These are phyloP conservation scores for Mycosphaerella sp. DNA, from an alignment of 2,329 filamentous ascomycete species.

Conservation along the genomic window DNA sequence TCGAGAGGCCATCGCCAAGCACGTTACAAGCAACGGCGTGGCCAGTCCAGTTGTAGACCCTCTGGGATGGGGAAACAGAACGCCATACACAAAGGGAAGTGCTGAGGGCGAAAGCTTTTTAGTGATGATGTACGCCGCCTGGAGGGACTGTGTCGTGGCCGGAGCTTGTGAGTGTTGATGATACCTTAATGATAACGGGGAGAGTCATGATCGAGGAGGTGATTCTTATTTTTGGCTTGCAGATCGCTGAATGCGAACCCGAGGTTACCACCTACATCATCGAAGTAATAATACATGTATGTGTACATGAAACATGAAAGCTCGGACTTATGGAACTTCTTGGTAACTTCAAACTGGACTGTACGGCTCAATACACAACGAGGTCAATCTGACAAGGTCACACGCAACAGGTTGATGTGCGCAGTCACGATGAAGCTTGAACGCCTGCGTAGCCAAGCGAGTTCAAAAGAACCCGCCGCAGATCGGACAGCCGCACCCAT, in stretches of 20 bases:
- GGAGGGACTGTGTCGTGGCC: slow-evolving; percentile 36
- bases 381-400: neutral
- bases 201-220: neutral
- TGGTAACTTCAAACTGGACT: neutral
- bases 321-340: slow-evolving; percentile 1
- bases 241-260: slow-evolving; percentile 6
- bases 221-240: neutral
- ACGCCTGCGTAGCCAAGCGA: no score
- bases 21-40: slow-evolving; percentile 37
- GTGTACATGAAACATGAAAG: no score
- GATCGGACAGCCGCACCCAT: neutral
- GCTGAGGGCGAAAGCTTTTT: slow-evolving; percentile 44
- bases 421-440: no score
- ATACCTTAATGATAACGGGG: neutral
- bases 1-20: slow-evolving; percentile 33
- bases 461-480: neutral
- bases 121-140: slow-evolving; percentile 41
- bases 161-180: slow-evolving; percentile 17
- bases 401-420: neutral
- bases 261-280: slow-evolving; percentile 1
- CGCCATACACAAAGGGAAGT: slow-evolving; percentile 24
- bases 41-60: slow-evolving; percentile 42
- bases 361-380: neutral
- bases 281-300: neutral
- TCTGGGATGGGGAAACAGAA: slow-evolving; percentile 23